phyloP scores from a whole-genome alignment of 2,329 filamentous ascomycete species.

The Aureobasidium uvarum region DNA sequence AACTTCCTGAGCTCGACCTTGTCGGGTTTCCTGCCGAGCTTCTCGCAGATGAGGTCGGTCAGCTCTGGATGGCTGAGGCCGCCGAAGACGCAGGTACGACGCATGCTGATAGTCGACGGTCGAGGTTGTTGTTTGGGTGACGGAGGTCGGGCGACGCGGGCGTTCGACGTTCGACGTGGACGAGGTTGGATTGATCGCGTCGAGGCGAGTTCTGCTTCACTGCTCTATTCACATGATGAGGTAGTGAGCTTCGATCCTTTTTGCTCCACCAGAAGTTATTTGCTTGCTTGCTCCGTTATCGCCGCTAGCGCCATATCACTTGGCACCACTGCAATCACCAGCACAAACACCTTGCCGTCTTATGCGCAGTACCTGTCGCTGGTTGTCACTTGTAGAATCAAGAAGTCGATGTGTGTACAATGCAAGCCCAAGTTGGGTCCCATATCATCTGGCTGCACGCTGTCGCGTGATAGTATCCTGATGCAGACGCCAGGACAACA shows the following conservation, averaged over 20 bases:
- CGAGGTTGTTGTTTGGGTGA: not conserved
- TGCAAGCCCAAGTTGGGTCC: not conserved
- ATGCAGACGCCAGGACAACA: not conserved
- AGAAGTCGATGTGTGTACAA: not conserved
- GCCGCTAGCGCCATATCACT: not conserved
- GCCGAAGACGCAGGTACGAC: slow-evolving; percentile 65
- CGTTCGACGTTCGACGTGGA: not conserved
- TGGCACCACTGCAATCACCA: not conserved
- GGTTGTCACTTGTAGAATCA: too few species aligned
- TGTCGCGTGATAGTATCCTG: slow-evolving; percentile 1
- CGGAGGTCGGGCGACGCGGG: not conserved
- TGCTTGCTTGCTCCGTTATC: slow-evolving; percentile 8
- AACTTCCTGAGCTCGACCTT: slow-evolving; percentile 64
- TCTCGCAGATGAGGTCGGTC: slow-evolving; percentile 64
- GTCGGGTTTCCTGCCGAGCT: slow-evolving; percentile 60
- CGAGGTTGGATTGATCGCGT: slow-evolving; percentile 4
- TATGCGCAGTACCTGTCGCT: not conserved
- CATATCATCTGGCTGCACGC: not conserved
- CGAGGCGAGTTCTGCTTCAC: slow-evolving; percentile 11
- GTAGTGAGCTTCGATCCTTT: not conserved
- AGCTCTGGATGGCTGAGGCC: slow-evolving; percentile 64
- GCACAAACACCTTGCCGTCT: not conserved
- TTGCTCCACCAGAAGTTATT: slow-evolving; percentile 13
- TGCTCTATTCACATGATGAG: slow-evolving; percentile 23
- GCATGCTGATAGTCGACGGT: slow-evolving; percentile 52